Base-by-base conservation (phyloP, 306 rosid genomes). In the Ziziphus jujuba region DNA sequence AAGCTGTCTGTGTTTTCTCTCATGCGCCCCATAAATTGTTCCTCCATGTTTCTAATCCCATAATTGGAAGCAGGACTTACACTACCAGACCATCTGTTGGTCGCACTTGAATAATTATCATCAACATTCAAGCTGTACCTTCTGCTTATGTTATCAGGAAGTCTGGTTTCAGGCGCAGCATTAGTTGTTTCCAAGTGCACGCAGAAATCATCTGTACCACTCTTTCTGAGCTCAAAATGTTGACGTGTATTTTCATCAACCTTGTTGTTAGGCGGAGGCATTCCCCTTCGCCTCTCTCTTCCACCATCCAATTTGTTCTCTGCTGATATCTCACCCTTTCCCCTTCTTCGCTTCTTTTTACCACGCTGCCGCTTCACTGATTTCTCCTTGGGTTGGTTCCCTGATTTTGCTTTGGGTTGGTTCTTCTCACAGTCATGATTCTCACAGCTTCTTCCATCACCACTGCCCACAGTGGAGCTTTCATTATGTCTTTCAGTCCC, bases 41-140 rank as follows among this genome's bases (percentile, higher is more conserved):
- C 89, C 73, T 73, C 86, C 25, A 51, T 24, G 47, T 63, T 77
- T 24, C 77, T 69, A 67, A 55, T 48, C 70, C 84, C 70, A 47
- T 72, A 73, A 50, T 65, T 70, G 52, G 72, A 66, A 51, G 45
- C 66, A 35, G 88, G 61, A 63, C 68, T 47, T 23, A 56, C 60
- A 63, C 28, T 71, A 21, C 59, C 49, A 16, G 77, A 35, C 84
- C 69, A 45, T 43, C 78, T 72, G 12, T 66, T 74, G 20, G 55
- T 56, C 43, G 21, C 64, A 62, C 31, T 45, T 4, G 21, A 14
- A 28, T 56, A 53, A 52, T 61, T 49, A 8, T 74, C 80, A 44
- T 52, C 67, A 47, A 19, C 59, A 48, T 34, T 72, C 44, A 3
- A 40, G 55, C 19, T 10, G 20, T 63, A 65, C 62, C 19, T 64